Conservation (phyloP, 208 protist genomes). For the Leishmania gerbilli region DNA sequence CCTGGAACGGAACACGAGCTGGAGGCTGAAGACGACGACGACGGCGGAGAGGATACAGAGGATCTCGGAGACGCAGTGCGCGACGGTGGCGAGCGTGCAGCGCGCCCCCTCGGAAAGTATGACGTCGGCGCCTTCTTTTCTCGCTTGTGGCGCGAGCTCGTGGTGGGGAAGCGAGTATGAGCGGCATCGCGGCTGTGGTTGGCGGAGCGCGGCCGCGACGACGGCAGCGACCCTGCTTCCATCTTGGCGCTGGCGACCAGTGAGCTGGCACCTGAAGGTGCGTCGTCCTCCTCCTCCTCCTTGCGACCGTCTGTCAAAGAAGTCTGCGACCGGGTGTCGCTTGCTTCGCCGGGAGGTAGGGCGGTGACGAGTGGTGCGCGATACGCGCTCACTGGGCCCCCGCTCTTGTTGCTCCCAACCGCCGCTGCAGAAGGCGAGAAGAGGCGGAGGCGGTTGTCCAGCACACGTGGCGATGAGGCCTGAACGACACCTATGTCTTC, state of each 20-base stretch:
- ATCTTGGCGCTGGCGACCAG: background rate
- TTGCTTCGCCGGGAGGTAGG: background rate
- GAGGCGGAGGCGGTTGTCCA: slow-evolving; percentile 21
- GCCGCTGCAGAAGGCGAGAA: background rate
- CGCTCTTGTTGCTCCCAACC: background rate
- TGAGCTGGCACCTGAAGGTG: background rate
- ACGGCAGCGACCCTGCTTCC: background rate
- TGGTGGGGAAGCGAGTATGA: background rate
- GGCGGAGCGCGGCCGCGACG: background rate
- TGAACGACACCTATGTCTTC: background rate
- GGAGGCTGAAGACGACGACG: background rate
- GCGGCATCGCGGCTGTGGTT: background rate
- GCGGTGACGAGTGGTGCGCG: background rate
- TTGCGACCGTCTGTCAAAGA: background rate
- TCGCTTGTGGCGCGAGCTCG: background rate
- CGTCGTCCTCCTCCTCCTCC: too few species aligned
- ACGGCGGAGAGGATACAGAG: background rate
- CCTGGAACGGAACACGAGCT: background rate
- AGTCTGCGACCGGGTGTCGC: background rate
- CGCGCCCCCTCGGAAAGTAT: background rate
- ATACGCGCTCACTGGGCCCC: background rate
- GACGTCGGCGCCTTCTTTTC: background rate
- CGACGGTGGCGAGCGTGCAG: slow-evolving; percentile 1
- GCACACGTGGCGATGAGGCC: slow-evolving; percentile 27
- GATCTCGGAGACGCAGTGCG: background rate